These are phyloP conservation scores for Mrakiaceae sp. DNA, from an alignment of 1,284 basidiomycete species.

Conservation along the genomic window DNA sequence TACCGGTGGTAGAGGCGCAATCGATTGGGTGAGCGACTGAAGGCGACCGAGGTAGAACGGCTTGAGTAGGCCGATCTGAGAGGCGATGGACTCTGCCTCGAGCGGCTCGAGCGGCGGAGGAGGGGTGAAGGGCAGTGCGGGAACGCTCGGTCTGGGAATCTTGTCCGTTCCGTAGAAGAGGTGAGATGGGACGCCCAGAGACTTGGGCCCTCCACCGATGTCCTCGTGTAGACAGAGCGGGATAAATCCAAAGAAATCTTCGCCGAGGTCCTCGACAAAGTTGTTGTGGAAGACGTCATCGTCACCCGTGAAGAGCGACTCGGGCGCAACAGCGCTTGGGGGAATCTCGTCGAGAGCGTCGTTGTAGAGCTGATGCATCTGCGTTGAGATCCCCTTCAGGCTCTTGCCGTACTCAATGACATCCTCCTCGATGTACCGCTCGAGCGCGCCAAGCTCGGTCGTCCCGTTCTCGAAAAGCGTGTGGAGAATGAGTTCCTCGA, in stretches of 20 bases:
- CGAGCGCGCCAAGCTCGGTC: slow-evolving; percentile 60
- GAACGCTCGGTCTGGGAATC: slow-evolving; percentile 37
- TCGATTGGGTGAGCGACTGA: too few species aligned
- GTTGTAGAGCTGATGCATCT: slow-evolving; percentile 66
- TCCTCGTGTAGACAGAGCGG: slow-evolving; percentile 83
- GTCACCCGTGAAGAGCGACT: slow-evolving; percentile 72
- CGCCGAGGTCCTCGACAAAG: slow-evolving; percentile 76
- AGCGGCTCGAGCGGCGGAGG: slow-evolving; percentile 46
- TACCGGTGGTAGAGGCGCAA: slow-evolving; percentile 13
- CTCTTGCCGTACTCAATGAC: slow-evolving; percentile 69
- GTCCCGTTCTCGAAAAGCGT: slow-evolving; percentile 78
- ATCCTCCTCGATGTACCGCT: slow-evolving; percentile 80
- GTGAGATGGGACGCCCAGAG: slow-evolving; percentile 63
- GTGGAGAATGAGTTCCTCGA: slow-evolving; percentile 88
- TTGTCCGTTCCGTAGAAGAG: slow-evolving; percentile 49
- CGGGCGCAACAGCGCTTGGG: slow-evolving; percentile 40
- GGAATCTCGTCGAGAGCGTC: slow-evolving; percentile 44
- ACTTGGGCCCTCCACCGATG: slow-evolving; percentile 53
- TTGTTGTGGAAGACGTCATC: slow-evolving; percentile 57
- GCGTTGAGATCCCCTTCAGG: slow-evolving; percentile 69
- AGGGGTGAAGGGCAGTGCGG: slow-evolving; percentile 64
- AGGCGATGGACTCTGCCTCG: slow-evolving; percentile 11
- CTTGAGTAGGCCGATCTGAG: slow-evolving; percentile 75
- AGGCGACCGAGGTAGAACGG: slow-evolving; percentile 46
- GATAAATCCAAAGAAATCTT: slow-evolving; percentile 83